Evolutionary conservation across 129 eudicot species (phyloP), one percentile per base, ranked within the genome.

Genomic region (Centrapalus pauciflorus): DNA sequence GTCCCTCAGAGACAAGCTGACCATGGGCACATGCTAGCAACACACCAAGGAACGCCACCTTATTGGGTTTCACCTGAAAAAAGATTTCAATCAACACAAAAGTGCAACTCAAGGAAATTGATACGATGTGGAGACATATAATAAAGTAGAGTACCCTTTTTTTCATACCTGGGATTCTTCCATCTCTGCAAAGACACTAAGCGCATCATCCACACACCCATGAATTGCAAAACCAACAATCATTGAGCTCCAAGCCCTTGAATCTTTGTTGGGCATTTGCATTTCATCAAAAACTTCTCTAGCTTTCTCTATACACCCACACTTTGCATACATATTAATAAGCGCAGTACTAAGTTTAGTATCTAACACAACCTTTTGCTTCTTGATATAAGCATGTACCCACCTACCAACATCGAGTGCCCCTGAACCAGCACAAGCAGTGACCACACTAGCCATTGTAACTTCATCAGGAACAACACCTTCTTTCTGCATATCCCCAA

Each of bases 201-300:
- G 37, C 6, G 87, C 87, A 48, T 78, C 81, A 19, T 76, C 82
- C 3, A 83, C 81, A 41, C 59, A 73, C 34, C 87, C 87, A 54
- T 81, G 82, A 13, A 80, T 66, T 0, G 86, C 94, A 24, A 80
- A 82, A 51, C 84, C 86, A 4, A 80, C 78, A 37, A 87, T 87
- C 95, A 87, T 87, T 3, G 95, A 83, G 79, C 85, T 87, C 90
- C 87, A 87, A 61, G 90, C 83, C 79, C 77, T 81, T 20, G 83
- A 69, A 83, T 87, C 95, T 70, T 67, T 87, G 33, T 49, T 7
- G 7, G 75, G 70, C 87, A 83, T 83, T 48, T 79, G 70, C 87
- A 83, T 83, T 48, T 79, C 84, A 46, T 78, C 79, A 35, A 87
- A 87, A 33, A 87, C 81, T n/a, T 61, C 85, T 76, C 57, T 73